Evolutionary conservation across 23 red algal genomes (phyloP), one percentile per base, ranked within the genome.

Genomic region (Gracilariopsis chorda): DNA sequence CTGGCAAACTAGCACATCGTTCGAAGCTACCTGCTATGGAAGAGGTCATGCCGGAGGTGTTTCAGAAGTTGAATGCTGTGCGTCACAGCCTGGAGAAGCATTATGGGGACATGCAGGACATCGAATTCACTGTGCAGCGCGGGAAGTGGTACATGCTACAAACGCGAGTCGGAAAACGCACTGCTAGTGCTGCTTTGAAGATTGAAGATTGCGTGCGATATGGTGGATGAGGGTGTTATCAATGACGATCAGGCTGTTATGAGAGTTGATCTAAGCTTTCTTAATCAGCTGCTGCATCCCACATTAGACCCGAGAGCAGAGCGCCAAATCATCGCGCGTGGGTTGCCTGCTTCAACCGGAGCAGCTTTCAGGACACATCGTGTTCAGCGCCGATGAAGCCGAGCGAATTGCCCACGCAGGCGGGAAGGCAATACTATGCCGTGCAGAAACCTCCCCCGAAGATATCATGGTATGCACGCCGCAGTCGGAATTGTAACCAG

Each of bases 151-250:
- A 81, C 33, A 76, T 90, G 35, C 19, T 90, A 14, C 86, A 90
- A 19, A 90, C 86, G 19, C 86, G 86, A 60, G 44, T 43, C 7
- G 86, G 69, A 20, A 90, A 90, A 44, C 74, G 86, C 21, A 78
- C 86, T 90, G 86, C 86, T 17, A 61, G 86, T 37, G 86, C 86
- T 39, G 75, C 74, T 30, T 65, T 90, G 75, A 90, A 82, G n/a
- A n/a, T n/a, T n/a, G n/a, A n/a, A n/a, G 47, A 90, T 90, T 58
- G 86, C 86, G 12, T 67, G 59, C 35, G 86, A 90, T 51, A 78
- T 90, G 86, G 86, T 90, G 33, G 59, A 73, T 32, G 86, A 76
- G 35, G 86, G 86, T 24, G 39, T 90, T n/a, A 90, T 90, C 29
- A 62, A 36, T 14, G 64, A 90, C 58, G 86, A 90, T 32, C 41